These are phyloP conservation scores for Parathielavia hyrcaniae DNA, from an alignment of 495 filamentous ascomycete genomes.

Conservation along the genomic window DNA sequence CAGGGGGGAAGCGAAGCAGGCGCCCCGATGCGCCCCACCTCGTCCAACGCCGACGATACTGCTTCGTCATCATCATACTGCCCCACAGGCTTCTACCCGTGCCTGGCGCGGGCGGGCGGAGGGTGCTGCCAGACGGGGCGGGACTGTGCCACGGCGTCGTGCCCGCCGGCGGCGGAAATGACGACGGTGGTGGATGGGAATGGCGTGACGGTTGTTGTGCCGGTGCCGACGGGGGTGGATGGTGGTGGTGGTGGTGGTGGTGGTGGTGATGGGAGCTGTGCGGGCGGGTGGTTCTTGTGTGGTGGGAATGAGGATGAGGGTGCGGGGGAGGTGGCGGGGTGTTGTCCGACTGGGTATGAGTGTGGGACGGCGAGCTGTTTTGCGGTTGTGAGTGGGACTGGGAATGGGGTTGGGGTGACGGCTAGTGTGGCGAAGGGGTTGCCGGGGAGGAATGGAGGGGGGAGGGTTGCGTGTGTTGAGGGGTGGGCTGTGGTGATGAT, in stretches of 20 bases:
- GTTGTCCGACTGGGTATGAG: conserved; percentile 67
- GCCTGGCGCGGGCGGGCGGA: conserved; percentile 45
- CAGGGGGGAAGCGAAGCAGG: conserved; percentile 24
- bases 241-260: too few relatives aligned
- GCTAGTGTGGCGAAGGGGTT: conserved; percentile 57
- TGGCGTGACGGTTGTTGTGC: conserved; percentile 63
- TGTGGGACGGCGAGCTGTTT: conserved; percentile 68
- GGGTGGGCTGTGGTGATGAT: not conserved
- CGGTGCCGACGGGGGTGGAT: conserved; percentile 29
- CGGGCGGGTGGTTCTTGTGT: conserved; percentile 73
- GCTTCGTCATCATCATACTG: conserved; percentile 38
- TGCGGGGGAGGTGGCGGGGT: conserved; percentile 59
- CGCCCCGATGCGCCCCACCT: conserved; percentile 39
- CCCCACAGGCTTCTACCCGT: conserved; percentile 53
- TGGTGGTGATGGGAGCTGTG: conserved; percentile 59
- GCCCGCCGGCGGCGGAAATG: conserved; percentile 45
- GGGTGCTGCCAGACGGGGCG: conserved; percentile 70
- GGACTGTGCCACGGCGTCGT: conserved; percentile 58
- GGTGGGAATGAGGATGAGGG: conserved; percentile 40
- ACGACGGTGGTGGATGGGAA: conserved; percentile 57
- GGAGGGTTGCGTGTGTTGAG: conserved; percentile 1
- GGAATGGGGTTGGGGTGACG: conserved; percentile 25
- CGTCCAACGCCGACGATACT: conserved; percentile 21
- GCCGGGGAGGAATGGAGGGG: conserved; percentile 23
- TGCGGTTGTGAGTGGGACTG: conserved; percentile 35